Evolutionary conservation across 1,284 basidiomycete genomes (phyloP).

Genomic region (Sphaerobolus stellatus): DNA sequence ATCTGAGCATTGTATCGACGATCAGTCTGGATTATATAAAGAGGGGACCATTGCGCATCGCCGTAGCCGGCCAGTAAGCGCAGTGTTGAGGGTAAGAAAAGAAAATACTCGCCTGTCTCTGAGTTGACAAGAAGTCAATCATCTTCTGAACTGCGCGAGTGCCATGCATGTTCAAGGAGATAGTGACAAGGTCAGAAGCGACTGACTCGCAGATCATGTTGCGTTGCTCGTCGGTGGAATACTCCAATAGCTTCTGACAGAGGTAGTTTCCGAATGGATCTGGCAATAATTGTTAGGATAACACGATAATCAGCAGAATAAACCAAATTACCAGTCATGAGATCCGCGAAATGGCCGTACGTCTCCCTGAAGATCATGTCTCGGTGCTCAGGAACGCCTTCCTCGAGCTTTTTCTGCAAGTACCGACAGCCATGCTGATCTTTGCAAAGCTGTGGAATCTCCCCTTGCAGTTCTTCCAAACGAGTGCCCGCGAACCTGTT

Average conservation of each 20-base stretch:
- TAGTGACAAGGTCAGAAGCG: constrained; percentile 94
- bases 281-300: constrained; percentile 26
- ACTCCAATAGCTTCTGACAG: constrained; percentile 98
- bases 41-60: constrained; percentile 7
- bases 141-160: constrained; percentile 99
- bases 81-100: constrained; percentile 16
- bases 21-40: constrained; percentile 60
- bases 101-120: constrained; percentile 74
- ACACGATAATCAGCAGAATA: constrained; percentile 4
- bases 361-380: constrained; percentile 99
- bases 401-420: constrained; percentile 98
- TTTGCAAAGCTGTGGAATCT: constrained; percentile 93
- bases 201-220: constrained; percentile 98
- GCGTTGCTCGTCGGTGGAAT: constrained; percentile 96
- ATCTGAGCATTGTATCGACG: constrained; percentile 85
- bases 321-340: constrained; percentile 80
- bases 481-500: constrained; percentile 94
- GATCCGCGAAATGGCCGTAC: constrained; percentile 95
- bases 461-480: constrained; percentile 93
- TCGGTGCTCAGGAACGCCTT: constrained; percentile 89
- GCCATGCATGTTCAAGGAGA: constrained; percentile 99
- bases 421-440: constrained; percentile 99
- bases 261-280: constrained; percentile 99
- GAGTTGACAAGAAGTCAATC: constrained; percentile 98
- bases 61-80: constrained; percentile 14